A percentile compares a stretch with the other conserved stretches of the same genome.
These are phyloP conservation scores for Ulmus americana DNA, from an alignment of 331 rosid species.

Conservation along the genomic window DNA sequence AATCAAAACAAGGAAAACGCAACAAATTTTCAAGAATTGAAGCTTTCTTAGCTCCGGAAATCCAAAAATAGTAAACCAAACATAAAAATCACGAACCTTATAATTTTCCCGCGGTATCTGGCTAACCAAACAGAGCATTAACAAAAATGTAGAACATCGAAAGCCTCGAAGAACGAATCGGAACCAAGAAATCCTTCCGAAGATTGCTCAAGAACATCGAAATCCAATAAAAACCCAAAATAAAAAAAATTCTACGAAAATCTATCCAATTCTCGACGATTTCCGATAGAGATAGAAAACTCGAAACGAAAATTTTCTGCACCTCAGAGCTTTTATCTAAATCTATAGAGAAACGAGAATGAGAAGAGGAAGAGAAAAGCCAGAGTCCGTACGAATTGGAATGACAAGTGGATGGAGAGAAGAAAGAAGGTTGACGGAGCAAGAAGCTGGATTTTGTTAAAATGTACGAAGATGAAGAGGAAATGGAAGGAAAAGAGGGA, in stretches of 20 bases:
- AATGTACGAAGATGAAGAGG: neutral
- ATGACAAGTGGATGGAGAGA: constrained; percentile 17
- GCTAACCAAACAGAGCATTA: neutral
- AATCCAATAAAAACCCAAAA: neutral
- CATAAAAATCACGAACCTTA: neutral
- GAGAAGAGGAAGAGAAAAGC: neutral
- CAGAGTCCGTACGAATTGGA: constrained; percentile 7
- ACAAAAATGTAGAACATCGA: neutral
- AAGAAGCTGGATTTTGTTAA: neutral
- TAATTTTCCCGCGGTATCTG: neutral
- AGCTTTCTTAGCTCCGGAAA: neutral
- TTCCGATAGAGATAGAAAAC: neutral
- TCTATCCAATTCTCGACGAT: neutral
- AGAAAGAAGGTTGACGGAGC: neutral
- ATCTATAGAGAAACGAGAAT: neutral
- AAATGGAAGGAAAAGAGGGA: neutral
- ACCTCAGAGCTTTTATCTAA: neutral
- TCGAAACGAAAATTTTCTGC: neutral
- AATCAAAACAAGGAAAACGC: neutral
- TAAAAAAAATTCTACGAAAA: neutral
- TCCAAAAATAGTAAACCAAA: neutral
- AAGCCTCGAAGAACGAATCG: neutral
- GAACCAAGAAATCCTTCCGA: neutral
- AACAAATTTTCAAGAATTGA: neutral
- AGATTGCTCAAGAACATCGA: neutral